Evolutionary conservation across 306 rosid species (phyloP), one percentile per base, ranked within the genome.

Genomic region (Begonia fuchsioides): DNA sequence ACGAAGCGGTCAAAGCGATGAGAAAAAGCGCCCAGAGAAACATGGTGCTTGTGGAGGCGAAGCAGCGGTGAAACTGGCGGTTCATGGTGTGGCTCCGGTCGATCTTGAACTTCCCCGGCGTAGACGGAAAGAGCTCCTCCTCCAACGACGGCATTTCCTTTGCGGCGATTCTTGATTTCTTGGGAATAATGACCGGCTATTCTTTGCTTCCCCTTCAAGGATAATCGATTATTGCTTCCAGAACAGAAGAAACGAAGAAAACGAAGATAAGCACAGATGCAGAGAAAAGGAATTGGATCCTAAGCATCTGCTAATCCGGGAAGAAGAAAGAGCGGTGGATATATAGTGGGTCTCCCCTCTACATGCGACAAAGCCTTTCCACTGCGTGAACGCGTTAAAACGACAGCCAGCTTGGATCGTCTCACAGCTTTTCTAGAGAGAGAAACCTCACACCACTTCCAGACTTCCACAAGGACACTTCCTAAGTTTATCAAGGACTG

Each of bases 41-140:
- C 51, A 47, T 47, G 10, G 51, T 47, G 9, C 51, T 47, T 10
- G 51, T 47, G 17, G 51, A 47, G 26, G 51, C 51, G 51, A 47
- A 47, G 26, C 51, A 47, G 17, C 26, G 17, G 51, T 47, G 51
- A 32, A 47, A 16, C 26, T 47, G 51, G 2, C 51, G 17, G 18
- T 47, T 47, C 17, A 47, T 47, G 51, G 51, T 47, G 51, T 47
- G 51, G 51, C 18, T 47, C 8, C 51, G 15, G 17, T 47, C 51
- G 18, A 47, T 47, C 51, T 47, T 47, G 51, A 16, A 47, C 51
- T 47, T 47, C 18, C 51, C 51, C 5, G 51, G 51, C 12, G 32
- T 47, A n/a, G 51, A 47, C 11, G 51, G 32, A 32, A 47, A 47
- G 12, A 47, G 26, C 32, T 47, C 51, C 10, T 47, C 51, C 26